Evolutionary conservation across 352 stramenopile species (phyloP).

Genomic region (Phytophthora agathidicida): DNA sequence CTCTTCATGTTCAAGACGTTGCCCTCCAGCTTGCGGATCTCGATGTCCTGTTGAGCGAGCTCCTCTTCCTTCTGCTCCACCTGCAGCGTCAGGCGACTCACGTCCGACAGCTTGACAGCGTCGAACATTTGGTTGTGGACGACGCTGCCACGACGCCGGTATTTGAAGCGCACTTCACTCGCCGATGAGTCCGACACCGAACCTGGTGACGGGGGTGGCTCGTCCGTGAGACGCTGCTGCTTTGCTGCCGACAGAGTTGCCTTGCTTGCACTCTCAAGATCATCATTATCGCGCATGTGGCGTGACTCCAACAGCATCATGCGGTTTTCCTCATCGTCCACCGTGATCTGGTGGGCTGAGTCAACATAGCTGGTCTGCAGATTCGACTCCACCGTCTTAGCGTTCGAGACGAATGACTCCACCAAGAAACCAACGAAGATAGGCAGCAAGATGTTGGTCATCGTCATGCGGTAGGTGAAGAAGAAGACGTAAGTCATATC

Average conservation of each 20-base stretch:
- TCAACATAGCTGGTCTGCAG: conserved; percentile 69
- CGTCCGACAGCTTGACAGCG: conserved; percentile 73
- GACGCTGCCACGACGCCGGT: conserved; percentile 62
- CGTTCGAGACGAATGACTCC: conserved; percentile 83
- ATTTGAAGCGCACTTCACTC: conserved; percentile 75
- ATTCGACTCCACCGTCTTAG: conserved; percentile 70
- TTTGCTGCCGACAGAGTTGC: conserved; percentile 11
- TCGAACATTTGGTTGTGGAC: conserved; percentile 88
- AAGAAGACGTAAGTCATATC: conserved; percentile 80
- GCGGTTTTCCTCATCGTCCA: conserved; percentile 59
- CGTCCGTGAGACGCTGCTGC: conserved; percentile 11
- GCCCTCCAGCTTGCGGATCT: conserved; percentile 72
- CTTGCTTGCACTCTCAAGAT: conserved; percentile 14
- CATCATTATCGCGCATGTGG: conserved; percentile 41
- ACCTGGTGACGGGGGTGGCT: conserved; percentile 35
- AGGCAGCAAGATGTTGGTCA: conserved; percentile 82
- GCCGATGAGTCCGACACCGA: conserved; percentile 53
- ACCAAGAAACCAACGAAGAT: conserved; percentile 90
- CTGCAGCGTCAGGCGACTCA: conserved; percentile 70
- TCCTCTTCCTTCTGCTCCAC: conserved; percentile 78
- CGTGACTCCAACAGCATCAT: conserved; percentile 58
- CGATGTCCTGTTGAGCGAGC: conserved; percentile 58
- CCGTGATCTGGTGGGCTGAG: conserved; percentile 37
- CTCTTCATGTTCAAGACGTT: conserved; percentile 74
- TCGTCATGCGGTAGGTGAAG: conserved; percentile 83